phyloP scores from a whole-genome alignment of 2,329 filamentous ascomycete genomes.

The Aspergillus proliferans region DNA sequence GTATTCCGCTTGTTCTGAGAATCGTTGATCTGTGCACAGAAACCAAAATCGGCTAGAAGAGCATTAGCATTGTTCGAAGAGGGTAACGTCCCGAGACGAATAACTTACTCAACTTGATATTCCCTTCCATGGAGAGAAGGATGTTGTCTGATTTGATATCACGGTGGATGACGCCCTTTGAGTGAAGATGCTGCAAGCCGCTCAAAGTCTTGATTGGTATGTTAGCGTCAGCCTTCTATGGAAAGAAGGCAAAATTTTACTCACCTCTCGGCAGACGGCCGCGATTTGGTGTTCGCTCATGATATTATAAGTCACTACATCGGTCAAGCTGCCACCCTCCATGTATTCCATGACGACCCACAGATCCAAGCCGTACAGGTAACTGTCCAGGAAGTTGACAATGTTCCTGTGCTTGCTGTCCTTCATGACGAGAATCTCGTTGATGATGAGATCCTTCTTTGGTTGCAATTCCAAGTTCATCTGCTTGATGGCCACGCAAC shows the following conservation, averaged over 20 bases:
- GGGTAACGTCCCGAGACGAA: slow-evolving; percentile 11
- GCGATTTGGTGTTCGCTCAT: slow-evolving; percentile 98
- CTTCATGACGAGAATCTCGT: slow-evolving; percentile 98
- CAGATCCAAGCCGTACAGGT: slow-evolving; percentile 78
- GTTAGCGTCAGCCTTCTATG: slow-evolving; percentile 9
- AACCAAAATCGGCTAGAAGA: slow-evolving; percentile 81
- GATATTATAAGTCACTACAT: slow-evolving; percentile 98
- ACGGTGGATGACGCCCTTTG: slow-evolving; percentile 94
- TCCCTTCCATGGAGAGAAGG: slow-evolving; percentile 82
- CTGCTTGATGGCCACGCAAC: slow-evolving; percentile 95
- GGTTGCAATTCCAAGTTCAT: slow-evolving; percentile 99
- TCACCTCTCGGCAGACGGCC: slow-evolving; percentile 79
- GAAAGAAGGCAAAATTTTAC: slow-evolving; percentile 12
- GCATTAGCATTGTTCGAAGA: slow-evolving; percentile 14
- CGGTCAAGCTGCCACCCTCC: slow-evolving; percentile 95
- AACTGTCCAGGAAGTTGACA: slow-evolving; percentile 99
- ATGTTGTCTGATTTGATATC: slow-evolving; percentile 99
- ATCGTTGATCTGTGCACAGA: slow-evolving; percentile 97
- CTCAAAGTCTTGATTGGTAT: slow-evolving; percentile 58
- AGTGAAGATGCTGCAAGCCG: slow-evolving; percentile 90
- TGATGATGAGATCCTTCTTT: slow-evolving; percentile 98
- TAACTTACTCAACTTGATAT: slow-evolving; percentile 88
- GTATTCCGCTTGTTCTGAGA: slow-evolving; percentile 95
- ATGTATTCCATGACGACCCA: slow-evolving; percentile 99
- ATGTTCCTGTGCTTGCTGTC: slow-evolving; percentile 98